Percentiles rank a stretch among this genome's conserved stretches.
phyloP scores from a whole-genome alignment of 371 early-diverging fungal species.

The Mucor lusitanicus region DNA sequence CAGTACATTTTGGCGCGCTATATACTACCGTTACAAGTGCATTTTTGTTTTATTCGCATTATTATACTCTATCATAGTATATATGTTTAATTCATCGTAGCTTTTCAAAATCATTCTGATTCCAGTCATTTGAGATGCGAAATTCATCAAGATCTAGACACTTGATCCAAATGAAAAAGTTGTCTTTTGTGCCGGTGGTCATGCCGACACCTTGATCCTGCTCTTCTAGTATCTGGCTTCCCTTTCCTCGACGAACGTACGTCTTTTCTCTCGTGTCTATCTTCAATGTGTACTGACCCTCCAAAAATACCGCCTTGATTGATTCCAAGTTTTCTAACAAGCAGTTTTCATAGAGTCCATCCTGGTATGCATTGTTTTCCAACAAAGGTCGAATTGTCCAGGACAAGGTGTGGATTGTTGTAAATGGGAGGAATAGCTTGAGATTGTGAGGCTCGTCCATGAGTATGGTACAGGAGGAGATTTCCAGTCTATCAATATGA shows the following conservation, averaged over 20 bases:
- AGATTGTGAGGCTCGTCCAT: background rate
- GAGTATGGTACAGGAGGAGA: background rate
- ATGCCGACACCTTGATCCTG: background rate
- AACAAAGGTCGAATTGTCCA: background rate
- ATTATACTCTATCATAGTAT: too few species aligned
- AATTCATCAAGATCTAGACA: background rate
- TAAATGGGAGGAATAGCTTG: background rate
- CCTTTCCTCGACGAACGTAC: background rate
- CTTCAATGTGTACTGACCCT: background rate
- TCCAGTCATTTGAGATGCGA: background rate
- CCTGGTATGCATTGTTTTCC: background rate
- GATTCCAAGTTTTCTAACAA: background rate
- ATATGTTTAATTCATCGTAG: too few species aligned
- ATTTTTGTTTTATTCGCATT: too few species aligned
- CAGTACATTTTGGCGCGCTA: too few species aligned
- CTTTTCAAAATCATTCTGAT: background rate
- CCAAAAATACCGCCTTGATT: background rate
- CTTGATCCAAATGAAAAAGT: background rate
- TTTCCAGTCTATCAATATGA: background rate
- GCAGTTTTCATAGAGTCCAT: background rate
- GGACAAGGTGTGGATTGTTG: background rate
- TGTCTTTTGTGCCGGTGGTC: background rate
- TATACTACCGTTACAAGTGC: too few species aligned
- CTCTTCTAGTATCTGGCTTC: background rate
- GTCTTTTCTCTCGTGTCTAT: background rate